Base-by-base conservation (phyloP, 1,284 basidiomycete genomes). In the Cryptococcus sp. region DNA sequence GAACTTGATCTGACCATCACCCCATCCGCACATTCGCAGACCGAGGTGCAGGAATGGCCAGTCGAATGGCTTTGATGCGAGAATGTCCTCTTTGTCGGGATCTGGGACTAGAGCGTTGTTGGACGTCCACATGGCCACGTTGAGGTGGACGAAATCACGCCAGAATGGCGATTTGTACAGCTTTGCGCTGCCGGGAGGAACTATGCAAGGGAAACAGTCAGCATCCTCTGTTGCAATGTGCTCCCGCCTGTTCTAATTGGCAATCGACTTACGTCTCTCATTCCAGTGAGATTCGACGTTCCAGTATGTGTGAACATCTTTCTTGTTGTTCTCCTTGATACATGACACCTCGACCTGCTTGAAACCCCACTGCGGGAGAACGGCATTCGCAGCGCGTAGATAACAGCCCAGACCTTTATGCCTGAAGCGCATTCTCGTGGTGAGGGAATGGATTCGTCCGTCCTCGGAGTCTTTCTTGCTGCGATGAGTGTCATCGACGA, bases 111-210 rank as follows among this genome's bases (percentile, higher is more conserved):
- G 87, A 0, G 96, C 94, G 76, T 99, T 99, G 83, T 99, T 99
- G 5, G 94, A 96, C 0, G 93, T 97, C 92, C 96, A 95, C 96
- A 99, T 99, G 16, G 94, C 95, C 16, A 99, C 91, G 72, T 99
- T 99, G 58, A 99, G 86, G 77, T 99, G 95, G 86, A 93, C 93
- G 80, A 99, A 98, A 80, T 99, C 95, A 56, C 90, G 88, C 56
- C 97, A 81, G 84, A 99, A 99, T 0, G 94, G 90, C 3, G 95
- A 96, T 46, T 82, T 84, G 82, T 95, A 96, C 59, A 88, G 85
- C 72, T 90, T 91, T 53, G 84, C 83, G 56, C 95, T 84, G 3
- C 90, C 94, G 5, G 85, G 71, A 4, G 93, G 91, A 5, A 99
- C 91, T 94, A 71, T 25, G 31, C 44, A 45, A 15, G 27, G 5